phyloP scores from a whole-genome alignment of 345 rosid genomes.

The Eucalyptus regnans region DNA sequence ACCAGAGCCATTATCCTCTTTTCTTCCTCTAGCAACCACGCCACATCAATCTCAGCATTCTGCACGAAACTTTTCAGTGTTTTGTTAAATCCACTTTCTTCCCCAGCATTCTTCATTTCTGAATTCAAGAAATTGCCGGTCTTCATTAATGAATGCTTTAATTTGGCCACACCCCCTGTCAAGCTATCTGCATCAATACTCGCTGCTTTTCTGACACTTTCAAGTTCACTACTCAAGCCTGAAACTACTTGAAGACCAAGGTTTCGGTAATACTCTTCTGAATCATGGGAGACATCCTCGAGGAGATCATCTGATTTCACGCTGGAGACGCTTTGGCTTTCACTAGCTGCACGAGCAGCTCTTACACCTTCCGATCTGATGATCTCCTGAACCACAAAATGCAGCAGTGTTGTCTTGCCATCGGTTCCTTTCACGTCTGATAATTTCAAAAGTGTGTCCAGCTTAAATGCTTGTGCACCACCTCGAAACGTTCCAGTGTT shows the following conservation, averaged over 20 bases:
- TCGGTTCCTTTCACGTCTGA: constrained; percentile 92
- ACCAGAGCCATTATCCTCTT: constrained; percentile 78
- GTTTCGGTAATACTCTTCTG: constrained; percentile 51
- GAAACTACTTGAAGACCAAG: constrained; percentile 89
- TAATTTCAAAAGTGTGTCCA: constrained; percentile 91
- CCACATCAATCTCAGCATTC: constrained; percentile 57
- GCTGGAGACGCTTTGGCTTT: constrained; percentile 57
- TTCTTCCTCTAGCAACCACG: constrained; percentile 64
- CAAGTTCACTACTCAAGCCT: constrained; percentile 62
- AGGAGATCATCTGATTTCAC: constrained; percentile 67
- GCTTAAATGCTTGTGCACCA: constrained; percentile 95
- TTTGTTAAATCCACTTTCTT: constrained; percentile 66
- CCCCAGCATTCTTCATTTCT: constrained; percentile 59
- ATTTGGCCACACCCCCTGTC: constrained; percentile 61
- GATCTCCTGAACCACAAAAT: constrained; percentile 94
- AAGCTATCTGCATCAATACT: constrained; percentile 69
- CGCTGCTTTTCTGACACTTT: constrained; percentile 85
- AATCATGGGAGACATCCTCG: constrained; percentile 41
- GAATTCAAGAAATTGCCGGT: constrained; percentile 54
- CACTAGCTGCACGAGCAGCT: constrained; percentile 70
- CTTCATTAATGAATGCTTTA: constrained; percentile 44
- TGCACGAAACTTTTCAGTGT: constrained; percentile 67
- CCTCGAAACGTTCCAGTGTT: constrained; percentile 97
- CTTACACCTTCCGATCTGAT: constrained; percentile 81
- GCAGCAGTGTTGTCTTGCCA: constrained; percentile 95